Conservation (phyloP, 257 asterid species). For the Salvia hispanica region DNA sequence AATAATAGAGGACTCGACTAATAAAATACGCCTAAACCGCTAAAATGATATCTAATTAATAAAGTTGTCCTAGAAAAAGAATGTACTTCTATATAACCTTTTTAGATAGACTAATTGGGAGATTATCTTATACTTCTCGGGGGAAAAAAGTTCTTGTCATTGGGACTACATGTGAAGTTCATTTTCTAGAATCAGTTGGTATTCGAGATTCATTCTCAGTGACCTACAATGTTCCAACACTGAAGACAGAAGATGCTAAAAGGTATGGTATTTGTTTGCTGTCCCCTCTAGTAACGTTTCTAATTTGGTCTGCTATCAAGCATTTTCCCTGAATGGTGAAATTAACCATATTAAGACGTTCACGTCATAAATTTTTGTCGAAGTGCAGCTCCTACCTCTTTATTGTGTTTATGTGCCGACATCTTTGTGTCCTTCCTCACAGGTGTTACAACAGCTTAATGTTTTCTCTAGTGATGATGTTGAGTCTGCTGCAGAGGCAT, state of each 20-base stretch:
- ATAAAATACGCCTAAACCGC: too few relatives aligned
- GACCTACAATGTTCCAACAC: conserved; percentile 81
- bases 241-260: conserved; percentile 77
- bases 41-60: too few relatives aligned
- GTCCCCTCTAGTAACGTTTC: conserved; percentile 24
- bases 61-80: not conserved
- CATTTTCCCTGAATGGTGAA: not conserved
- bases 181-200: conserved; percentile 82
- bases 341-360: not conserved
- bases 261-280: conserved; percentile 49
- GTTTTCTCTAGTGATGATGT: conserved; percentile 73
- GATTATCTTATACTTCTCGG: conserved; percentile 44
- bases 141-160: conserved; percentile 86
- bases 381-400: conserved; percentile 12
- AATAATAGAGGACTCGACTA: too few relatives aligned
- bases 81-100: not conserved
- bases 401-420: conserved; percentile 18
- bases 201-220: conserved; percentile 78
- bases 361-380: conserved; percentile 1
- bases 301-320: conserved; percentile 15
- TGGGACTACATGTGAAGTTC: conserved; percentile 89
- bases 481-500: conserved; percentile 90
- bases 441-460: conserved; percentile 81
- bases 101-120: not conserved
- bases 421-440: conserved; percentile 31